phyloP scores from a whole-genome alignment of 352 stramenopile species.

The Phytophthora tentaculata region DNA sequence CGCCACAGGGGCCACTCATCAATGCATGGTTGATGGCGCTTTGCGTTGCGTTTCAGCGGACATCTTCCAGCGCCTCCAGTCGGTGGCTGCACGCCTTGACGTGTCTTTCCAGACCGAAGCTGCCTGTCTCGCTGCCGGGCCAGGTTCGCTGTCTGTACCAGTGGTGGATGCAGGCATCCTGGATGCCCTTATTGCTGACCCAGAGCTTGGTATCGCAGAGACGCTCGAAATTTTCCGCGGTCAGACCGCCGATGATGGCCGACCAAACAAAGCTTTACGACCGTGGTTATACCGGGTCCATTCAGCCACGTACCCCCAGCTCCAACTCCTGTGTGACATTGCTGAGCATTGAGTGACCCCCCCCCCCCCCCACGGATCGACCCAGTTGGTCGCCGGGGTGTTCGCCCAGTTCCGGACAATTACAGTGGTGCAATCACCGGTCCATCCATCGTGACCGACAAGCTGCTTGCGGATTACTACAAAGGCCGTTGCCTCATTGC shows the following conservation, averaged over 20 bases:
- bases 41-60: neutral
- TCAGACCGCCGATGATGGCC: neutral
- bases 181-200: neutral
- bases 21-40: no score
- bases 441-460: neutral
- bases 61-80: neutral
- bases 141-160: neutral
- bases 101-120: neutral
- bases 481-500: neutral
- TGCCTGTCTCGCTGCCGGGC: neutral
- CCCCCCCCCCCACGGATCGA: neutral
- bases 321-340: neutral
- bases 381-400: neutral
- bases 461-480: neutral
- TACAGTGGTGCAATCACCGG: neutral
- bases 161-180: neutral
- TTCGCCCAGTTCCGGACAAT: neutral
- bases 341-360: neutral
- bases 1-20: neutral
- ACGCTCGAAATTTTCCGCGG: neutral
- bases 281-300: neutral
- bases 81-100: neutral
- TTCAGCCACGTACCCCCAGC: neutral
- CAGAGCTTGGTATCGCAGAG: neutral
- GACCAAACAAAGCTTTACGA: neutral